Conservation (phyloP, 306 rosid genomes). For the Inga oerstediana region DNA sequence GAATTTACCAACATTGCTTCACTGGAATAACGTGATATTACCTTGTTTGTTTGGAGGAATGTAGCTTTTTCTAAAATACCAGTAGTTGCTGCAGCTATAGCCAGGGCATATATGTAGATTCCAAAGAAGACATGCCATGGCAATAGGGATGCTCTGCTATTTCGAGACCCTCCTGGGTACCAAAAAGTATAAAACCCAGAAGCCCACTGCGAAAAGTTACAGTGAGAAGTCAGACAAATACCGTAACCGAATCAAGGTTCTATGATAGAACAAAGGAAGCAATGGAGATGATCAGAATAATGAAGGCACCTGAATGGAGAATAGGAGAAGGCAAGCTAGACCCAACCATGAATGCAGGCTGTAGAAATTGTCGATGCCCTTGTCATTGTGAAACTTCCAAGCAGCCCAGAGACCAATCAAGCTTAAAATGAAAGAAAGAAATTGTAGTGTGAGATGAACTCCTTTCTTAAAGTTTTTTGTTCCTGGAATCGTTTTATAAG, state of each 20-base stretch:
- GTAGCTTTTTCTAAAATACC: slow-evolving; percentile 85
- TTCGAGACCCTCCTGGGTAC: slow-evolving; percentile 93
- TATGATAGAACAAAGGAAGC: not conserved
- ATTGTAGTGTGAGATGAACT: slow-evolving; percentile 78
- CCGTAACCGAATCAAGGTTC: slow-evolving; percentile 13
- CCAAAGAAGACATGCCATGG: slow-evolving; percentile 97
- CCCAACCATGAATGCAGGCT: slow-evolving; percentile 99
- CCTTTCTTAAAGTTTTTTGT: slow-evolving; percentile 74
- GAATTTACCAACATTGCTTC: slow-evolving; percentile 75
- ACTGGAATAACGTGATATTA: slow-evolving; percentile 78
- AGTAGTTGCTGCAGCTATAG: slow-evolving; percentile 72
- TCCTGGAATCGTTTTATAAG: slow-evolving; percentile 83
- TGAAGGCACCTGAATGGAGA: slow-evolving; percentile 70
- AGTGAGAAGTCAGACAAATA: slow-evolving; percentile 28
- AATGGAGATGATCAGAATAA: not conserved
- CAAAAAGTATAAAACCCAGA: slow-evolving; percentile 85
- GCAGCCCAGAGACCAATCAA: slow-evolving; percentile 93
- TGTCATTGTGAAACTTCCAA: slow-evolving; percentile 91
- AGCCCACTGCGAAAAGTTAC: slow-evolving; percentile 61
- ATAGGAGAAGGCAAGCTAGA: slow-evolving; percentile 75
- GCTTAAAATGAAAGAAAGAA: slow-evolving; percentile 71
- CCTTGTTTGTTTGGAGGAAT: slow-evolving; percentile 71
- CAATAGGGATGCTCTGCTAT: slow-evolving; percentile 61
- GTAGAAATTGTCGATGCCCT: slow-evolving; percentile 95
- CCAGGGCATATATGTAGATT: slow-evolving; percentile 77